Conservation (phyloP, 2,329 filamentous ascomycete species). For the Fusarium sarcochroum region DNA sequence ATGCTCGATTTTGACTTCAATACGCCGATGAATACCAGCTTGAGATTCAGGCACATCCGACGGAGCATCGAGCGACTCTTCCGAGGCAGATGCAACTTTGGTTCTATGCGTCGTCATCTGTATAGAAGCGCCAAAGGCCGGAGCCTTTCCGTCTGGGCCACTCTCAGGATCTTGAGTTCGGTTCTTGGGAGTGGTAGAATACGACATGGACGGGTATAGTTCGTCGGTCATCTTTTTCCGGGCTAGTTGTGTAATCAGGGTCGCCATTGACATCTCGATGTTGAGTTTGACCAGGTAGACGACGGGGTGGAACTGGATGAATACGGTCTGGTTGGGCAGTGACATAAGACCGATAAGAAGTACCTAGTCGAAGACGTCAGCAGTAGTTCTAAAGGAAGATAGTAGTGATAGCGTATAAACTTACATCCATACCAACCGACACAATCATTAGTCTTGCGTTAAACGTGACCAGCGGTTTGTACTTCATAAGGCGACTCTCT, state of each 20-base stretch:
- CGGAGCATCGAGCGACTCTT: slow-evolving; percentile 33
- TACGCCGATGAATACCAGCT: slow-evolving; percentile 36
- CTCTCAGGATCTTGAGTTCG: background rate
- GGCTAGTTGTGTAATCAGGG: slow-evolving; percentile 60
- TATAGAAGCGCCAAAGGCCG: slow-evolving; percentile 12
- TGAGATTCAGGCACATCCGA: background rate
- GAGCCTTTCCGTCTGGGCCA: background rate
- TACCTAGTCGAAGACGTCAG: slow-evolving; percentile 1
- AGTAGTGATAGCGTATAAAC: slow-evolving; percentile 8
- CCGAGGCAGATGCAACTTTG: slow-evolving; percentile 15
- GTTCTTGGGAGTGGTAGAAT: slow-evolving; percentile 16
- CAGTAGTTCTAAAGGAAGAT: rapidly evolving
- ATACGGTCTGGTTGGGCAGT: slow-evolving; percentile 51
- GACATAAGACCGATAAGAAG: slow-evolving; percentile 54
- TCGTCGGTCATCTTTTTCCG: slow-evolving; percentile 33
- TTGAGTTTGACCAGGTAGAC: slow-evolving; percentile 67
- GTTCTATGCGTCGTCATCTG: slow-evolving; percentile 35
- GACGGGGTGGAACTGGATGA: slow-evolving; percentile 66
- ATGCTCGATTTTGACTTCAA: slow-evolving; percentile 36
- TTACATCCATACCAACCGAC: slow-evolving; percentile 64
- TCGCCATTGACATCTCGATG: slow-evolving; percentile 69
- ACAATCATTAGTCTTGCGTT: slow-evolving; percentile 64
- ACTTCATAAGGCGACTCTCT: slow-evolving; percentile 64
- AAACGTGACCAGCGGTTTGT: slow-evolving; percentile 63
- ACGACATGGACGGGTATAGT: slow-evolving; percentile 29